Conservation (phyloP, 139 green algal species). For the Gonium pectorale region DNA sequence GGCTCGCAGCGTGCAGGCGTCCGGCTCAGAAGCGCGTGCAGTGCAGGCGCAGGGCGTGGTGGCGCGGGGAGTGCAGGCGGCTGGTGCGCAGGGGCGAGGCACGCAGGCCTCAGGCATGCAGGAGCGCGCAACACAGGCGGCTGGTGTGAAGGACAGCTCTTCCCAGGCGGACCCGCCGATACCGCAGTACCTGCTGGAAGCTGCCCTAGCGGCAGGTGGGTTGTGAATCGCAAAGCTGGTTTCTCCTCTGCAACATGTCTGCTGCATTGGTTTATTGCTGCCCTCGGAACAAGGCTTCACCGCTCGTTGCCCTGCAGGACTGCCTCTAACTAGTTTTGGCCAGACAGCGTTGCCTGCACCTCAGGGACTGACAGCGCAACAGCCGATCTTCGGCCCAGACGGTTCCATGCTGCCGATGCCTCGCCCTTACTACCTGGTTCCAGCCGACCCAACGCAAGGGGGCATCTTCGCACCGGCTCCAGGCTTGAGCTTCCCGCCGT, state of each 20-base stretch:
- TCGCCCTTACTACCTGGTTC: conserved; percentile 33
- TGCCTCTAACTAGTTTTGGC: too few relatives aligned
- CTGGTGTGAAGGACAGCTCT: conserved; percentile 10
- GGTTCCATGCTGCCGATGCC: not conserved
- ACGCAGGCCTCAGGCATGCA: conserved; percentile 11
- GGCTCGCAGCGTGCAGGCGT: not conserved
- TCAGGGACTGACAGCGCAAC: too few relatives aligned
- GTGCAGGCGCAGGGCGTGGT: not conserved
- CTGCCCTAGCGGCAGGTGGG: conserved; percentile 14
- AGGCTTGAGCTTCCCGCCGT: not conserved
- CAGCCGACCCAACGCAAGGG: not conserved
- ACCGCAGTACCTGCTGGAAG: conserved; percentile 41
- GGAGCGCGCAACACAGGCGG: conserved; percentile 19
- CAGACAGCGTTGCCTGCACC: too few relatives aligned
- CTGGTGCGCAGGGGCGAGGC: not conserved
- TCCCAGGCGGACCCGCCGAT: conserved; percentile 27
- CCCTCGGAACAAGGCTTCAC: too few relatives aligned
- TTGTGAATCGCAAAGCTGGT: too few relatives aligned
- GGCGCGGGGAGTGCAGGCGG: conserved; percentile 10
- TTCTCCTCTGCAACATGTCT: too few relatives aligned
- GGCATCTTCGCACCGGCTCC: not conserved
- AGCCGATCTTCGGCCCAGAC: not conserved
- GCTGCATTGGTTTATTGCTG: too few relatives aligned
- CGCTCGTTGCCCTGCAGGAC: too few relatives aligned
- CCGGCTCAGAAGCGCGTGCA: not conserved